phyloP scores from a whole-genome alignment of 75 land plant genomes.

The Pinus tabuliformis region DNA sequence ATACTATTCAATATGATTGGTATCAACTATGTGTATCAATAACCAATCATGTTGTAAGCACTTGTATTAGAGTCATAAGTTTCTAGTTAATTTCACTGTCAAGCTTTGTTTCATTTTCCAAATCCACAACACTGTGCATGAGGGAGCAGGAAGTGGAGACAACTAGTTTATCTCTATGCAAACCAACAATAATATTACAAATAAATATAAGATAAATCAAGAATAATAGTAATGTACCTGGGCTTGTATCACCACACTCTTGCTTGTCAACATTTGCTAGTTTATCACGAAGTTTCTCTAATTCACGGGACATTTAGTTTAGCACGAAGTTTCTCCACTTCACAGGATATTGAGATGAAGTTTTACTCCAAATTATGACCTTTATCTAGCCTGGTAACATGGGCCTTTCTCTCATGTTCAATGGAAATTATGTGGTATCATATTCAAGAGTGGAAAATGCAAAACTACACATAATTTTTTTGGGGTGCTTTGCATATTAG shows the following conservation, averaged over 20 bases:
- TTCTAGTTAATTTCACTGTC: too few relatives aligned
- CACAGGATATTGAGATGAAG: conserved; percentile 69
- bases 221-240: neutral
- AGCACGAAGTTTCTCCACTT: conserved; percentile 25
- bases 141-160: too few relatives aligned
- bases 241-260: conserved; percentile 14
- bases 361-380: conserved; percentile 74
- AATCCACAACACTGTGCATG: too few relatives aligned
- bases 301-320: too few relatives aligned
- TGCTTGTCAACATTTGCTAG: conserved; percentile 50
- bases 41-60: too few relatives aligned
- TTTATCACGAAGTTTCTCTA: conserved; percentile 69
- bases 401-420: conserved; percentile 76
- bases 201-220: neutral
- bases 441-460: too few relatives aligned
- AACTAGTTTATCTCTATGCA: too few relatives aligned
- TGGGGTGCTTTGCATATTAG: neutral
- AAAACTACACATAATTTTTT: neutral
- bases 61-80: too few relatives aligned
- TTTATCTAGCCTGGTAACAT: conserved; percentile 53
- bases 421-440: conserved; percentile 34
- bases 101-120: too few relatives aligned
- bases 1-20: too few relatives aligned
- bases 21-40: too few relatives aligned
- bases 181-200: too few relatives aligned